Conservation (phyloP, 2,329 filamentous ascomycete genomes). For the Colletotrichum trifolii region DNA sequence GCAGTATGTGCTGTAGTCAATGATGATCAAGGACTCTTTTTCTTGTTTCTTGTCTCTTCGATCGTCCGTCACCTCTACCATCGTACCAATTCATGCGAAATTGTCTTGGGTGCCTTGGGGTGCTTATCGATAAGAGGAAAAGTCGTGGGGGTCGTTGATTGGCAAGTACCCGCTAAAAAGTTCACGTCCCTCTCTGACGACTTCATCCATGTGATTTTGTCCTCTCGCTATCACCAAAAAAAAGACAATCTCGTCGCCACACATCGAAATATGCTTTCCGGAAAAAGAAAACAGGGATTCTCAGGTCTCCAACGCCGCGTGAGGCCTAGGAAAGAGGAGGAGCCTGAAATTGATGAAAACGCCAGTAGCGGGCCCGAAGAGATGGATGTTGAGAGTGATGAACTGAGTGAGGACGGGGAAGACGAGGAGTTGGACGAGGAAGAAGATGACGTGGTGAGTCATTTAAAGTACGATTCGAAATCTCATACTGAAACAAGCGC, state of each 20-base stretch:
- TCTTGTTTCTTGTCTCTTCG: too few species aligned
- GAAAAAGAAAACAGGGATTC: constrained; percentile 36
- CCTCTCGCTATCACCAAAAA: not conserved
- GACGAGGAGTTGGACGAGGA: constrained; percentile 47
- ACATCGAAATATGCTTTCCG: constrained; percentile 20
- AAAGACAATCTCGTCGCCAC: not conserved
- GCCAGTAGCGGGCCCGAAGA: constrained; percentile 30
- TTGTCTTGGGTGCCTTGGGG: not conserved
- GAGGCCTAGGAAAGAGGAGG: constrained; percentile 50
- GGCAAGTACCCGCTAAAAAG: constrained; percentile 36
- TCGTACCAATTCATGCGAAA: not conserved
- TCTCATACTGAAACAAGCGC: constrained; percentile 43
- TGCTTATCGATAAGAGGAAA: not conserved
- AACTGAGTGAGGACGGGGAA: constrained; percentile 20
- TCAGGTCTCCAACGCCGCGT: constrained; percentile 52
- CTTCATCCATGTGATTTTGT: constrained; percentile 21
- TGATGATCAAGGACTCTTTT: too few species aligned
- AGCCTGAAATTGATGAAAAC: constrained; percentile 39
- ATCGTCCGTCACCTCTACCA: too few species aligned
- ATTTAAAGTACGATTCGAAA: not conserved
- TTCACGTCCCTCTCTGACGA: constrained; percentile 14
- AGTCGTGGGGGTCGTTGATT: not conserved
- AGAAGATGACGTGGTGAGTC: constrained; percentile 42
- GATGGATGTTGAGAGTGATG: constrained; percentile 13
- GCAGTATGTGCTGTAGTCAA: too few species aligned